These are phyloP conservation scores for Hypoxylon lienhwacheense DNA, from an alignment of 495 filamentous ascomycete genomes.

Conservation along the genomic window DNA sequence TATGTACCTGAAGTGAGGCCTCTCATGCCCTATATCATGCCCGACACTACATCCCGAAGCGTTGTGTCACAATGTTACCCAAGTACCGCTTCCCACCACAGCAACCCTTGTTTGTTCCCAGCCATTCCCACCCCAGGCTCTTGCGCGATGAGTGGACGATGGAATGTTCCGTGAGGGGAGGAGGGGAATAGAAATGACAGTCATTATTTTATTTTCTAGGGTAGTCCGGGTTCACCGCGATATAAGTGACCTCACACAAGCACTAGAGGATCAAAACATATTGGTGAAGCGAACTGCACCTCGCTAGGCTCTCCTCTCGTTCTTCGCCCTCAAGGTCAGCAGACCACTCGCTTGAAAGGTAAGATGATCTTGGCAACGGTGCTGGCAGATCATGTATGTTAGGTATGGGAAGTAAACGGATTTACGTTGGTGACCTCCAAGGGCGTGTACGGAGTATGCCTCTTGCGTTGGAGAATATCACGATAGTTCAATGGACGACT, in stretches of 20 bases:
- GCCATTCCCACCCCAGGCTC: conserved; percentile 19
- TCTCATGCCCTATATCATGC: too few relatives aligned
- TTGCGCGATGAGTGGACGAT: conserved; percentile 5
- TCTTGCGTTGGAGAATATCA: conserved; percentile 29
- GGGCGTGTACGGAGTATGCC: conserved; percentile 7
- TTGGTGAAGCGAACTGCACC: conserved; percentile 7
- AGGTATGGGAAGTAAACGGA: conserved; percentile 24
- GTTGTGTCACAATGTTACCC: conserved; percentile 29
- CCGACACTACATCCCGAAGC: conserved; percentile 36
- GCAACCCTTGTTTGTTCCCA: conserved; percentile 17
- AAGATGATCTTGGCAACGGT: conserved; percentile 8
- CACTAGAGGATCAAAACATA: background rate
- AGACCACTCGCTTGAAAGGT: conserved; percentile 17
- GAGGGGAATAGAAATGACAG: conserved; percentile 6
- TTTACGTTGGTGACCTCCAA: conserved; percentile 15
- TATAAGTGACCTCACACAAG: conserved; percentile 1
- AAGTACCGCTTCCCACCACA: conserved; percentile 23
- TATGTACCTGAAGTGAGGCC: conserved; percentile 8
- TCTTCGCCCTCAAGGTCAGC: conserved; percentile 10
- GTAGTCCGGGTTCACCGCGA: conserved; percentile 8
- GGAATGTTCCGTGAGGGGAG: conserved; percentile 26
- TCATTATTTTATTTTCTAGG: background rate
- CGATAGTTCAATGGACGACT: conserved; percentile 10
- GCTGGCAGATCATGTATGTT: conserved; percentile 21
- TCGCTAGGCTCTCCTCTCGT: conserved; percentile 7